Evolutionary conservation across 164 flowering plant species (phyloP).

Genomic region (Amborella trichopoda): DNA sequence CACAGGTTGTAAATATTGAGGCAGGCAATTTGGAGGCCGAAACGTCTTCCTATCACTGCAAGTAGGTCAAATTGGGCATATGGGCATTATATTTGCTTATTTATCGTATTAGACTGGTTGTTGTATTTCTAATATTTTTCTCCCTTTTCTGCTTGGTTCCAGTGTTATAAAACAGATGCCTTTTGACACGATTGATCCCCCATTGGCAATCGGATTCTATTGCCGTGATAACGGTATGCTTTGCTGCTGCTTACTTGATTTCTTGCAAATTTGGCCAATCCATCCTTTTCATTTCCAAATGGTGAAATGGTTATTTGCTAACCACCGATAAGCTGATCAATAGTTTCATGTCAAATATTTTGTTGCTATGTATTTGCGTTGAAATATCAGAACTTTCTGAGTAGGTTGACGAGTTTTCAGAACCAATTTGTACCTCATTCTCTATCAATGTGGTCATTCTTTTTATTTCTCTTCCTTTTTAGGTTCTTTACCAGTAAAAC

Average conservation of each 20-base stretch:
- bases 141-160: slow-evolving; percentile 5
- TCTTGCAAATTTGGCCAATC: too few relatives aligned
- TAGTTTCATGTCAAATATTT: too few relatives aligned
- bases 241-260: not conserved
- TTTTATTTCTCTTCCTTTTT: too few relatives aligned
- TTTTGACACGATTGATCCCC: slow-evolving; percentile 71
- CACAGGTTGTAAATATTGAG: slow-evolving; percentile 45
- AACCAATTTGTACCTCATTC: too few relatives aligned
- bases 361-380: too few relatives aligned
- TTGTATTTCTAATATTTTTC: not conserved
- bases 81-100: not conserved
- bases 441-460: too few relatives aligned
- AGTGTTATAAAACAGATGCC: slow-evolving; percentile 51
- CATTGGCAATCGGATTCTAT: slow-evolving; percentile 88
- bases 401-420: too few relatives aligned
- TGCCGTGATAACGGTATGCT: slow-evolving; percentile 65
- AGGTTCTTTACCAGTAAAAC: too few relatives aligned
- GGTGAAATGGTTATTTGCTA: too few relatives aligned
- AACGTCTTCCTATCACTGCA: slow-evolving; percentile 87
- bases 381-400: too few relatives aligned
- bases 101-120: not conserved
- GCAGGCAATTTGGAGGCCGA: slow-evolving; percentile 42
- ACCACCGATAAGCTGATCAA: too few relatives aligned
- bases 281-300: too few relatives aligned
- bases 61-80: slow-evolving; percentile 24